phyloP scores from a whole-genome alignment of 768 basidiomycete species.

The Mycena amicta region DNA sequence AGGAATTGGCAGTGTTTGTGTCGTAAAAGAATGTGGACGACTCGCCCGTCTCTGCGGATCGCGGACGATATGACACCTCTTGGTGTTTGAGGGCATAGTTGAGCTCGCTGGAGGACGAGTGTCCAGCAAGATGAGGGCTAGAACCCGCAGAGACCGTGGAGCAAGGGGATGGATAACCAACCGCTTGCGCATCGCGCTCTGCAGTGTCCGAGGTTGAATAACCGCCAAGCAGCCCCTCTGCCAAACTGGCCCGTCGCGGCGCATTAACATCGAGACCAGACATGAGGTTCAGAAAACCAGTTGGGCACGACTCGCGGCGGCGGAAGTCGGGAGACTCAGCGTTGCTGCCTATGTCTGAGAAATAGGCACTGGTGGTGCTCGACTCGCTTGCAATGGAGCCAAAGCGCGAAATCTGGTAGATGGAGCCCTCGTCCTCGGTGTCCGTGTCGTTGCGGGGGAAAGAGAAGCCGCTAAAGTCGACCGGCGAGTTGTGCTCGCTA shows the following conservation, averaged over 20 bases:
- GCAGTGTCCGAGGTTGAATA: no score
- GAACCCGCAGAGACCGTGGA: constrained; percentile 16
- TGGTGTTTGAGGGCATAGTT: constrained; percentile 16
- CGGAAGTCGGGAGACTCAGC: constrained; percentile 34
- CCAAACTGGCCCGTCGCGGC: constrained; percentile 23
- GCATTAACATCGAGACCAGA: constrained; percentile 44
- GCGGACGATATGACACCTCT: neutral
- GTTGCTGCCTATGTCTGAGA: constrained; percentile 48
- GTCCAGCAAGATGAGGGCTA: constrained; percentile 13
- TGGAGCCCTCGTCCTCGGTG: constrained; percentile 51
- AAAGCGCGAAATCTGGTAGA: constrained; percentile 57
- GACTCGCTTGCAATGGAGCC: constrained; percentile 66
- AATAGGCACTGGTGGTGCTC: constrained; percentile 52
- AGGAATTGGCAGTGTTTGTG: constrained; percentile 3
- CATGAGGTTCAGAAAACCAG: constrained; percentile 45
- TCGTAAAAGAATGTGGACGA: constrained; percentile 19
- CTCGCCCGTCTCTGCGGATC: constrained; percentile 5
- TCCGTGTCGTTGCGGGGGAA: constrained; percentile 55
- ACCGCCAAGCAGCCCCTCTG: constrained; percentile 19
- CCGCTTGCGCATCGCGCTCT: no score
- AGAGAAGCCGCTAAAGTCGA: constrained; percentile 43
- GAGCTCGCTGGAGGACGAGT: constrained; percentile 20
- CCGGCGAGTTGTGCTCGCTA: constrained; percentile 58
- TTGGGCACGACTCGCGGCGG: constrained; percentile 44
- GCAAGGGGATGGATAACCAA: constrained; percentile 18